Percentiles rank a stretch among this genome's conserved stretches.
These are phyloP conservation scores for Ophiostoma quercus DNA, from an alignment of 2,329 filamentous ascomycete genomes.

Conservation along the genomic window DNA sequence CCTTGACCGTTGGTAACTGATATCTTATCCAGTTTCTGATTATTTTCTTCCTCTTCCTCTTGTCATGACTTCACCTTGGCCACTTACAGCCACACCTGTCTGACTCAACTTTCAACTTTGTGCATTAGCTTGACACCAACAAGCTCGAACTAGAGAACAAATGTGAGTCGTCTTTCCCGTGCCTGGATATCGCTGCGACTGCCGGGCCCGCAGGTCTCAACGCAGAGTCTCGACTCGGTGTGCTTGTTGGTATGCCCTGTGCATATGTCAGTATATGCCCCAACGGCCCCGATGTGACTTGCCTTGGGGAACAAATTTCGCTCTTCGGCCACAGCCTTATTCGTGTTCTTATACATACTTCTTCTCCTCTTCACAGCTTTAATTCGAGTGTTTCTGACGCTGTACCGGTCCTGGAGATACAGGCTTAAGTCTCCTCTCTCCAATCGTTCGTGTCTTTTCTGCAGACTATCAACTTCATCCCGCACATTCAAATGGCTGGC, in stretches of 20 bases:
- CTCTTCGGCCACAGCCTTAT: background rate
- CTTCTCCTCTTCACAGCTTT: background rate
- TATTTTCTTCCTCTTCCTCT: background rate
- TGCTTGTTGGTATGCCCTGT: background rate
- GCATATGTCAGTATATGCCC: conserved; percentile 1
- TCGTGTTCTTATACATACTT: background rate
- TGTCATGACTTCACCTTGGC: background rate
- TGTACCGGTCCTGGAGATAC: background rate
- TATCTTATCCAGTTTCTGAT: background rate
- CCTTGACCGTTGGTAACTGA: background rate
- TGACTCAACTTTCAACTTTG: background rate
- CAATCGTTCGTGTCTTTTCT: background rate
- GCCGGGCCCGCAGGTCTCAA: background rate
- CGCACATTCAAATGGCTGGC: background rate
- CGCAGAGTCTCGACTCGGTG: background rate
- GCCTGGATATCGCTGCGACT: background rate
- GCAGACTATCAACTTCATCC: background rate
- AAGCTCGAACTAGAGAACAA: background rate
- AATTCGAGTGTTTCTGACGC: background rate
- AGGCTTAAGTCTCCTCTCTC: background rate
- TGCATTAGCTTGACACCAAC: background rate
- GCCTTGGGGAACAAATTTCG: background rate
- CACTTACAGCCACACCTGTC: background rate
- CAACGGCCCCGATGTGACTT: background rate
- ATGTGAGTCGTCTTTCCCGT: background rate